These are phyloP conservation scores for Glycyrrhiza uralensis DNA, from an alignment of 306 rosid genomes.

Conservation along the genomic window DNA sequence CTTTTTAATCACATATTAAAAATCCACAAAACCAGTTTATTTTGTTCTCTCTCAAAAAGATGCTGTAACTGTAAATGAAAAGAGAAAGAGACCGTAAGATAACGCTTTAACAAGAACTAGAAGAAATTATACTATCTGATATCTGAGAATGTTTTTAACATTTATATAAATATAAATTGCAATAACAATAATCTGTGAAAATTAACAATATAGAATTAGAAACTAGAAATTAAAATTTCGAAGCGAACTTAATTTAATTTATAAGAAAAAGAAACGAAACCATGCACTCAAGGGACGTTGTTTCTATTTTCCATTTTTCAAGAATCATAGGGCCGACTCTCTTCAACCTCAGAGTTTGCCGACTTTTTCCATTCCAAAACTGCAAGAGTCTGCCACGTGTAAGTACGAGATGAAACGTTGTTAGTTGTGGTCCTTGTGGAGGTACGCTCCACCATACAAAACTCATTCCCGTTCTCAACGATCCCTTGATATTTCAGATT, in stretches of 20 bases:
- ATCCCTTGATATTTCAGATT: slow-evolving; percentile 34
- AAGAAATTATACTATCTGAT: no score
- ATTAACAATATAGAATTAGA: no score
- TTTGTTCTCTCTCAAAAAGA: no score
- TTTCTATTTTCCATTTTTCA: not conserved
- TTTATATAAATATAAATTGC: no score
- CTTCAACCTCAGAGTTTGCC: not conserved
- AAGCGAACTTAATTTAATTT: not conserved
- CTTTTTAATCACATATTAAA: no score
- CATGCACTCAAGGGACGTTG: not conserved
- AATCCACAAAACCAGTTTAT: no score
- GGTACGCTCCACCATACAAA: slow-evolving; percentile 11
- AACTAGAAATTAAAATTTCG: no score
- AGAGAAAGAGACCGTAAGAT: no score
- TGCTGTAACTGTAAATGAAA: no score
- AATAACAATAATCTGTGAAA: no score
- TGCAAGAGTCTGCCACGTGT: slow-evolving; percentile 28
- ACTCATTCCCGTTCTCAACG: slow-evolving; percentile 15
- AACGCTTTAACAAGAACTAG: no score
- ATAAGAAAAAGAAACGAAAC: not conserved
- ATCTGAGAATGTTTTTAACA: no score
- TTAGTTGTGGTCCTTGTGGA: not conserved
- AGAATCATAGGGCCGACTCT: not conserved
- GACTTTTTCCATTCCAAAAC: not conserved
- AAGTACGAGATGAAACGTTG: not conserved